A percentile compares a stretch with the other conserved stretches of the same genome.
Evolutionary conservation across 768 basidiomycete species (phyloP).

Genomic region (Grammothele lineata): DNA sequence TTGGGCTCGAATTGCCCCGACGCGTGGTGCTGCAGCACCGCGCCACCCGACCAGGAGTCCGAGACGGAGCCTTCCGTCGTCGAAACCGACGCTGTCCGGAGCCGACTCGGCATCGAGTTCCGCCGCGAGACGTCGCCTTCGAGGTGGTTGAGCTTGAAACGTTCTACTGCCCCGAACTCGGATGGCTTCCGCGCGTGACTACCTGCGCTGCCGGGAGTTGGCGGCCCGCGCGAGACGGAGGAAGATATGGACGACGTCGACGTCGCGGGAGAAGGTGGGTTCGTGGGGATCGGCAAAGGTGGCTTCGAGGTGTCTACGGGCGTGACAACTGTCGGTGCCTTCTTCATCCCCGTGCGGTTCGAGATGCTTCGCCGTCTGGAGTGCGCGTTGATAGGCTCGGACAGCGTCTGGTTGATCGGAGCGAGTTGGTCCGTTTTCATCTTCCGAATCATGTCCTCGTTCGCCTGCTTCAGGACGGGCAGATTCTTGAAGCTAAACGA

Average conservation of each 20-base stretch:
- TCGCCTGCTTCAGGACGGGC: conserved; percentile 93
- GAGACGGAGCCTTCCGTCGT: conserved; percentile 75
- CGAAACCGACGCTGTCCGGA: conserved; percentile 81
- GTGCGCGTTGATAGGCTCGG: conserved; percentile 56
- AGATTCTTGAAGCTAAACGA: conserved; percentile 98
- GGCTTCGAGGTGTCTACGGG: conserved; percentile 41
- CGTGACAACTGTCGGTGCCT: conserved; percentile 72
- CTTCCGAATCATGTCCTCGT: conserved; percentile 97
- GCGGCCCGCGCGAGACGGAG: conserved; percentile 75
- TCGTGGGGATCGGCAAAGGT: conserved; percentile 52
- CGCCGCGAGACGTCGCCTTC: conserved; percentile 69
- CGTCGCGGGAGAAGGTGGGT: conserved; percentile 87
- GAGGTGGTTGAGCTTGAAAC: conserved; percentile 81
- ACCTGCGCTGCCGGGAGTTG: conserved; percentile 61
- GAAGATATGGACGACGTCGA: conserved; percentile 91
- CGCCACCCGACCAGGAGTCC: conserved; percentile 60
- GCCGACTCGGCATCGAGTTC: conserved; percentile 79
- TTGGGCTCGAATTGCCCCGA: conserved; percentile 48
- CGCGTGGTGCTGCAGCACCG: conserved; percentile 22
- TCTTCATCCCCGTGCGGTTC: conserved; percentile 71
- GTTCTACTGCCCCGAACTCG: conserved; percentile 82
- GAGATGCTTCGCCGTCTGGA: conserved; percentile 79
- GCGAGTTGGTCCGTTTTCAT: conserved; percentile 87
- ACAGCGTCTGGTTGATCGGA: conserved; percentile 69
- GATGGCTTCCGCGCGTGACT: conserved; percentile 83